Conservation (phyloP, 2,329 filamentous ascomycete species). For the Exophiala phaeomuriformis region DNA sequence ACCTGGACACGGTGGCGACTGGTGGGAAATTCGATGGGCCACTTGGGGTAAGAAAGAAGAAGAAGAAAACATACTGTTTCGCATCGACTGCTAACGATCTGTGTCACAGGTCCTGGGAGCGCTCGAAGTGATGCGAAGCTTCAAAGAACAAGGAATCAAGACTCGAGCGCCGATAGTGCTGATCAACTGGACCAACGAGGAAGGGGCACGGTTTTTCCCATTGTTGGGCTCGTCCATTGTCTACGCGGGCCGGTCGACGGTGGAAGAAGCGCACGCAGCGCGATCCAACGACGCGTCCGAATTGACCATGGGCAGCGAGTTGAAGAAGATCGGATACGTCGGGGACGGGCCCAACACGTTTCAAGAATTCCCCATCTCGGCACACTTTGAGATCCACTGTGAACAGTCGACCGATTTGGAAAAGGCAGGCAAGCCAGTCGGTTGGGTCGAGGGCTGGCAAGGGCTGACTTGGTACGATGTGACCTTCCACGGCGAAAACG, state of each 20-base stretch:
- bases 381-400: constrained; percentile 19
- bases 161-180: constrained; percentile 25
- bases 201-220: constrained; percentile 19
- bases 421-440: constrained; percentile 18
- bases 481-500: constrained; percentile 17
- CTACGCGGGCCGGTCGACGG: constrained; percentile 18
- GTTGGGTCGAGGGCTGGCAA: constrained; percentile 18
- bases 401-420: constrained; percentile 19
- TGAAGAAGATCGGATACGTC: constrained; percentile 17
- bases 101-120: constrained; percentile 21
- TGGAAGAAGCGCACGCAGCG: constrained; percentile 6
- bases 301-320: constrained; percentile 16
- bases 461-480: constrained; percentile 21
- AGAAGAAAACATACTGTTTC: too few species aligned
- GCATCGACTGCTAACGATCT: too few species aligned
- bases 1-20: constrained; percentile 27
- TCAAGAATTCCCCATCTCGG: constrained; percentile 19
- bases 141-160: constrained; percentile 32
- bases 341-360: constrained; percentile 18
- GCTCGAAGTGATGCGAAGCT: constrained; percentile 34
- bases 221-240: constrained; percentile 16
- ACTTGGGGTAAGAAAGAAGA: constrained; percentile 18
- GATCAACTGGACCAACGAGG: constrained; percentile 31
- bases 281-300: constrained; percentile 12
- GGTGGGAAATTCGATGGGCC: constrained; percentile 28